Conservation (phyloP, 345 rosid genomes). For the Pelargonium nanum region DNA sequence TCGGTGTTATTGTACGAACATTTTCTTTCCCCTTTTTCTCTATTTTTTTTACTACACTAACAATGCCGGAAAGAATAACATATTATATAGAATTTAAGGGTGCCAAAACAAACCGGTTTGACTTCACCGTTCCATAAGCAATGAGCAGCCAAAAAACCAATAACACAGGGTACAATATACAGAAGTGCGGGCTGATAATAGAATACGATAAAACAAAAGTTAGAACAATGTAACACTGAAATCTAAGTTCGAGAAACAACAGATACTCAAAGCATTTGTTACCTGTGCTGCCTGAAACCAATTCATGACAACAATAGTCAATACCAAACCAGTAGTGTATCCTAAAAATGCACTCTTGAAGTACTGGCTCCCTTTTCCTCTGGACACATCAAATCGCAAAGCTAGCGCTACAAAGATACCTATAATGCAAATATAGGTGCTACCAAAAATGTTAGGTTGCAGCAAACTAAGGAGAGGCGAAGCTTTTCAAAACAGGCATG, state of each 20-base stretch:
- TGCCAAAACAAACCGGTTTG: slow-evolving; percentile 58
- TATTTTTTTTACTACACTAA: too few species aligned
- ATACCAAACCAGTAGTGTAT: slow-evolving; percentile 60
- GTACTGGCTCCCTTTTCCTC: slow-evolving; percentile 76
- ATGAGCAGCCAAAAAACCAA: slow-evolving; percentile 89
- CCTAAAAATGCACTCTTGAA: slow-evolving; percentile 95
- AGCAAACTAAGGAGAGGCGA: background rate
- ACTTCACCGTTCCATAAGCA: slow-evolving; percentile 90
- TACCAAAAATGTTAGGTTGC: background rate
- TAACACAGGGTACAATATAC: slow-evolving; percentile 87
- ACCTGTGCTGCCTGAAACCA: slow-evolving; percentile 99
- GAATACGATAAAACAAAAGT: background rate
- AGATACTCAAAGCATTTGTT: background rate
- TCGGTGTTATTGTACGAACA: too few species aligned
- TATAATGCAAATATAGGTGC: slow-evolving; percentile 7
- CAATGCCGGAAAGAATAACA: too few species aligned
- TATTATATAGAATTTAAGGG: background rate
- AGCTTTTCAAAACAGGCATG: background rate
- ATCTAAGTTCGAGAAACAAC: background rate
- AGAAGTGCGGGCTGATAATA: slow-evolving; percentile 81
- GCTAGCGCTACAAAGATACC: slow-evolving; percentile 98
- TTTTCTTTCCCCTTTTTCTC: background rate
- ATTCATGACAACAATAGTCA: slow-evolving; percentile 91
- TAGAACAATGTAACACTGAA: background rate
- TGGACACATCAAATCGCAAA: slow-evolving; percentile 83